phyloP scores from a whole-genome alignment of 371 early-diverging fungal species.

The Paraphysoderma sedebokerense region DNA sequence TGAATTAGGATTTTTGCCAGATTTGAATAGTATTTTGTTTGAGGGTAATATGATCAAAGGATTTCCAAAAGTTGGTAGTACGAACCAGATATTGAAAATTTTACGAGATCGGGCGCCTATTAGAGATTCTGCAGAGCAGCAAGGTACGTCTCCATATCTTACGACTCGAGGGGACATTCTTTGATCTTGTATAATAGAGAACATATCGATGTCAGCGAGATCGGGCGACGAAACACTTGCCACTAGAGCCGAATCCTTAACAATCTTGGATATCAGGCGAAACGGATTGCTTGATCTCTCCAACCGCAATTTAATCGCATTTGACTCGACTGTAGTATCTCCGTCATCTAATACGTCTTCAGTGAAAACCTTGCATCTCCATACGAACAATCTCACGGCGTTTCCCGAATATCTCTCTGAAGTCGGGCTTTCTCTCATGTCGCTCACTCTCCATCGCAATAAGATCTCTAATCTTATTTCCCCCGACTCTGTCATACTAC shows the following conservation, averaged over 20 bases:
- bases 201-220: too few species aligned
- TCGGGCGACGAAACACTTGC: too few species aligned
- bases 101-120: constrained; percentile 15
- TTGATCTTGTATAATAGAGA: too few species aligned
- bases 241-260: too few species aligned
- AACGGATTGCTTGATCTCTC: too few species aligned
- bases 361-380: too few species aligned
- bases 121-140: too few species aligned
- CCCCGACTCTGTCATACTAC: constrained; percentile 6
- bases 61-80: not conserved
- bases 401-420: constrained; percentile 18
- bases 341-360: too few species aligned
- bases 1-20: constrained; percentile 17
- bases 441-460: constrained; percentile 8
- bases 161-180: too few species aligned
- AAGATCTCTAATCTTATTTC: constrained; percentile 4
- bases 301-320: too few species aligned
- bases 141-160: too few species aligned
- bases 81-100: not conserved
- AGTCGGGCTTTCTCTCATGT: constrained; percentile 12
- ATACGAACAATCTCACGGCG: constrained; percentile 27
- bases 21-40: constrained; percentile 34
- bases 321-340: constrained; percentile 22
- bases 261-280: too few species aligned
- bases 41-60: not conserved